Evolutionary conservation across 768 basidiomycete species (phyloP), one percentile per base, ranked within the genome.

Genomic region (Collybiopsis confluens): DNA sequence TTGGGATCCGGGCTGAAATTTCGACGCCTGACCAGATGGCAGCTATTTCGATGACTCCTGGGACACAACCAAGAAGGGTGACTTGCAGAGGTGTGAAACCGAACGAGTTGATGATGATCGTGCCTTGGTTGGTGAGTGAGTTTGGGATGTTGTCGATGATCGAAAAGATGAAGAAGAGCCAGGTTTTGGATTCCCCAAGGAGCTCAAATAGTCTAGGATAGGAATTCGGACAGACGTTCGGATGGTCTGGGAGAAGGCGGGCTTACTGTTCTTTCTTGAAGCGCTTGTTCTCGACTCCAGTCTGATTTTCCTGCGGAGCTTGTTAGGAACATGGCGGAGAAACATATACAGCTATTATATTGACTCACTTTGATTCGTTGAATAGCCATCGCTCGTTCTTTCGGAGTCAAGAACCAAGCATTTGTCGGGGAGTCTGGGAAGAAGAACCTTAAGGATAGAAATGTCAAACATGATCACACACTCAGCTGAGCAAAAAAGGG

Each of bases 221-320:
- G 13, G 20, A 21, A 46, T 15, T 86, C 79, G 2, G 80, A 72
- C 64, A 87, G 86, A 40, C 86, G 70, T 1, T 85, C 85, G 59
- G 88, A 88, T 23, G 88, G 72, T 86, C 85, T 88, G 0, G 85
- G 86, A 66, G 30, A 13, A 33, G 13, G 30, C 5, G 30, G 13
- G 13, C 85, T 57, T 52, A 88, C 87, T 91, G 89, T 33, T 88
- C 85, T 50, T 74, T 81, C 70, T 91, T 91, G 70, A 88, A 91
- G 46, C 76, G 76, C 61, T 91, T 92, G 63, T 88, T 90, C 67
- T 90, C 89, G 10, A 90, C 79, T 28, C 89, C 90, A 0, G 86
- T 86, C 79, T 91, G 87, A 58, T 90, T 89, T 66, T 72, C 77
- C 82, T 84, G 58, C 5, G 35, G 26, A 26, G 15, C 7, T 48